Conservation (phyloP, 1,139 yeast genomes). For the Nakaseomyces sp. region DNA sequence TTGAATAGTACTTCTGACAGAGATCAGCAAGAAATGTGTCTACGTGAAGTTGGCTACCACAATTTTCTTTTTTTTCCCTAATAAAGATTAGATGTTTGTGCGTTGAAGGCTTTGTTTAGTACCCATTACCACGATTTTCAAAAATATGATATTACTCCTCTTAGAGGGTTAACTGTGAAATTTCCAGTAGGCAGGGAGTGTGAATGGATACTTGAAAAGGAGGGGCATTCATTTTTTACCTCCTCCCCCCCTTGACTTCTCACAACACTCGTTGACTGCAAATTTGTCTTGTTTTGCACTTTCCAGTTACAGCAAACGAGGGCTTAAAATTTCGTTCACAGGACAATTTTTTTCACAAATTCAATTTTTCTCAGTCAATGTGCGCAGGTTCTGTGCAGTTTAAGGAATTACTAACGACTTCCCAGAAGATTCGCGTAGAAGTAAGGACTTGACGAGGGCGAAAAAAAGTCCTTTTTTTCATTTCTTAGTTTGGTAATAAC, state of each 20-base stretch:
- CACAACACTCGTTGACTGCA: too few relatives aligned
- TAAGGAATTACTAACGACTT: neutral
- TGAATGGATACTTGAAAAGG: neutral
- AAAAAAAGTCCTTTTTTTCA: neutral
- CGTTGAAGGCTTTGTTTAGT: too few relatives aligned
- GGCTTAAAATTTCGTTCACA: constrained; percentile 4
- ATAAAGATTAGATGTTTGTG: too few relatives aligned
- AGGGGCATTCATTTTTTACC: neutral
- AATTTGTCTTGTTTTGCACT: constrained; percentile 2
- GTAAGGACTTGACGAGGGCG: neutral
- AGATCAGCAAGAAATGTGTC: neutral
- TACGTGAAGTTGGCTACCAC: neutral
- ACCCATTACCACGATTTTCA: too few relatives aligned
- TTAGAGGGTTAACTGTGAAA: too few relatives aligned
- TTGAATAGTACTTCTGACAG: neutral
- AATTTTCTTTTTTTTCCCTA: neutral
- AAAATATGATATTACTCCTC: too few relatives aligned
- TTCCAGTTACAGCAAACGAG: constrained; percentile 6
- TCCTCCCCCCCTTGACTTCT: neutral
- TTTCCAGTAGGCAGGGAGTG: too few relatives aligned
- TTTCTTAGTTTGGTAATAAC: neutral
- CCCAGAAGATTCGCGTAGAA: neutral
- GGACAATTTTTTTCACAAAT: neutral
- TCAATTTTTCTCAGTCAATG: neutral
- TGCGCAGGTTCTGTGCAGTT: too few relatives aligned